phyloP scores from a whole-genome alignment of 441 rosid species.

The Pelargonium exstipulatum region DNA sequence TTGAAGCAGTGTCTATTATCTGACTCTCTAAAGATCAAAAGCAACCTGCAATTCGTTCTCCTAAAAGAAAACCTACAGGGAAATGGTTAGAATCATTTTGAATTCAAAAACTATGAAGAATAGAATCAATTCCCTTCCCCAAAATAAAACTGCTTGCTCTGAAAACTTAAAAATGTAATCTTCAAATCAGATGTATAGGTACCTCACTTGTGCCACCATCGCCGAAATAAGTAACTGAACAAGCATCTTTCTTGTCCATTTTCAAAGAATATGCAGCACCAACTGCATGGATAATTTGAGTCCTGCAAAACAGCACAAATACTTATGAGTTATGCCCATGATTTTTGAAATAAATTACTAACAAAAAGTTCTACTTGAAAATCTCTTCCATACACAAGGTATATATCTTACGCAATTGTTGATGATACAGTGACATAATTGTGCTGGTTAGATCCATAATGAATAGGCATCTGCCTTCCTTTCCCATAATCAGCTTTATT shows the following conservation, averaged over 20 bases:
- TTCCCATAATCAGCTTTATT: slow-evolving; percentile 62
- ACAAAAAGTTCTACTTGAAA: background rate
- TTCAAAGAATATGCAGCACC: slow-evolving; percentile 76
- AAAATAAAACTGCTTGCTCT: background rate
- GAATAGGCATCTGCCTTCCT: slow-evolving; percentile 79
- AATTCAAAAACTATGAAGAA: no score
- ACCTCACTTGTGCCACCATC: slow-evolving; percentile 83
- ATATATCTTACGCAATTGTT: slow-evolving; percentile 53
- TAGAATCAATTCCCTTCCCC: background rate
- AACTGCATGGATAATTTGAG: slow-evolving; percentile 76
- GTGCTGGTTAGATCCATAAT: slow-evolving; percentile 62
- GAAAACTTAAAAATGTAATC: background rate
- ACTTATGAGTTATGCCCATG: background rate
- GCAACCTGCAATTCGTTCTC: background rate
- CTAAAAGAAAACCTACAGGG: background rate
- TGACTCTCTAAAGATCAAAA: background rate
- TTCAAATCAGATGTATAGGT: background rate
- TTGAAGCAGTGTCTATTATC: background rate
- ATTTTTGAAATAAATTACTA: background rate
- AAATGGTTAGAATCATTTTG: background rate
- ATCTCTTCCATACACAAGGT: background rate
- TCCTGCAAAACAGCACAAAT: slow-evolving; percentile 33
- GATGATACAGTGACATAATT: slow-evolving; percentile 65
- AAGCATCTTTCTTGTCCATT: slow-evolving; percentile 59
- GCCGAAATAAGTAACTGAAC: slow-evolving; percentile 53